phyloP scores from a whole-genome alignment of 257 asterid genomes.

The Solanum megistacrolobum region DNA sequence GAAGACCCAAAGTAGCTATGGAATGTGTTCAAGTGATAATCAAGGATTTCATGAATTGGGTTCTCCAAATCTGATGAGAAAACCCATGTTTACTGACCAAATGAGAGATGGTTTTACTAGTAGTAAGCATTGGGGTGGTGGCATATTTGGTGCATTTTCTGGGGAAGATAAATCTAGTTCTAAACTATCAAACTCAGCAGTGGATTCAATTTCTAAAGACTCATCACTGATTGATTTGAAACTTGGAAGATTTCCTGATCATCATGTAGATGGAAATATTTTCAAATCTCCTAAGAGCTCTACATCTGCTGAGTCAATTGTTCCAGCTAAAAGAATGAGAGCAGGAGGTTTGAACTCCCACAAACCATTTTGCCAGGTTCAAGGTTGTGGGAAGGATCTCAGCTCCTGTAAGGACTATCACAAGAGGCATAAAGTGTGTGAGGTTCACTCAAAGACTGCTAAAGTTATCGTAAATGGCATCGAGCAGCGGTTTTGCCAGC shows the following conservation, averaged over 20 bases:
- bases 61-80: slow-evolving; percentile 9
- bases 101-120: slow-evolving; percentile 9
- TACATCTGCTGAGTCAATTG: slow-evolving; percentile 12
- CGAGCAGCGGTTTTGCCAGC: slow-evolving; percentile 44
- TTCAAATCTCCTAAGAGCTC: background rate
- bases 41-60: slow-evolving; percentile 15
- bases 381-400: slow-evolving; percentile 37
- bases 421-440: slow-evolving; percentile 46
- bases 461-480: slow-evolving; percentile 36
- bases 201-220: slow-evolving; percentile 13
- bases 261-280: slow-evolving; percentile 8
- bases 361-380: slow-evolving; percentile 31
- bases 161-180: slow-evolving; percentile 21
- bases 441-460: slow-evolving; percentile 34
- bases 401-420: slow-evolving; percentile 32
- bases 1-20: slow-evolving; percentile 13
- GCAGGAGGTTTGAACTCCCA: slow-evolving; percentile 17
- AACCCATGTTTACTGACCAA: slow-evolving; percentile 8
- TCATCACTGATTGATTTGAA: slow-evolving; percentile 31
- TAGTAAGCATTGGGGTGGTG: background rate
- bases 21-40: slow-evolving; percentile 6
- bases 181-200: slow-evolving; percentile 18
- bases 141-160: background rate
- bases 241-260: slow-evolving; percentile 29
- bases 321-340: slow-evolving; percentile 23